Percentiles rank a stretch among this genome's conserved stretches.
These are phyloP conservation scores for Zychaea mexicana DNA, from an alignment of 371 early-diverging fungal genomes.

Conservation along the genomic window DNA sequence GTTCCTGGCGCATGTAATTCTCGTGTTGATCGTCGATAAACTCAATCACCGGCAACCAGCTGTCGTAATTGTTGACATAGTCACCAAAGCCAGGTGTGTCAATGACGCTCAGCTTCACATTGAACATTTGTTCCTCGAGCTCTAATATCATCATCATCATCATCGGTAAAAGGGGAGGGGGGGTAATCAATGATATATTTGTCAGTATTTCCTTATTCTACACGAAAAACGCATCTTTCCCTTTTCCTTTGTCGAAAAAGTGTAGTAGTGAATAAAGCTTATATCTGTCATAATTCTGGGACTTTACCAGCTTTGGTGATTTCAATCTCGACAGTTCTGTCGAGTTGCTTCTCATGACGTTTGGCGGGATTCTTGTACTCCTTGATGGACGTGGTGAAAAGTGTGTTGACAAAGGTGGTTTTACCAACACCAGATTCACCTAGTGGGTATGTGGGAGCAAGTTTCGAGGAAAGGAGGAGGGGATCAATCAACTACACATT, in stretches of 20 bases:
- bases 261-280: too few relatives aligned
- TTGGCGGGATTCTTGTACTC: constrained; percentile 59
- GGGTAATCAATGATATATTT: neutral
- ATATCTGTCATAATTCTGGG: neutral
- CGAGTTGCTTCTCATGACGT: constrained; percentile 60
- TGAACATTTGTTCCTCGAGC: constrained; percentile 96
- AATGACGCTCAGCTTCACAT: constrained; percentile 89
- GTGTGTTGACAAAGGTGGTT: constrained; percentile 86
- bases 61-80: constrained; percentile 75
- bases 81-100: constrained; percentile 95
- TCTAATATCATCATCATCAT: too few relatives aligned
- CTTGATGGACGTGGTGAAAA: constrained; percentile 73
- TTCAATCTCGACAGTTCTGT: constrained; percentile 84
- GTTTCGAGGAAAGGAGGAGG: too few relatives aligned
- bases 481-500: neutral
- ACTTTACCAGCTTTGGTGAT: constrained; percentile 28
- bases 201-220: too few relatives aligned
- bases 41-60: constrained; percentile 75
- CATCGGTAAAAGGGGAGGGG: too few relatives aligned
- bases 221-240: too few relatives aligned
- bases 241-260: too few relatives aligned
- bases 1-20: constrained; percentile 81
- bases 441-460: too few relatives aligned
- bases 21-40: constrained; percentile 97
- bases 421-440: constrained; percentile 65